Percentiles rank a stretch among this genome's conserved stretches.
These are phyloP conservation scores for Syzygium aromaticum DNA, from an alignment of 345 rosid species.

Conservation along the genomic window DNA sequence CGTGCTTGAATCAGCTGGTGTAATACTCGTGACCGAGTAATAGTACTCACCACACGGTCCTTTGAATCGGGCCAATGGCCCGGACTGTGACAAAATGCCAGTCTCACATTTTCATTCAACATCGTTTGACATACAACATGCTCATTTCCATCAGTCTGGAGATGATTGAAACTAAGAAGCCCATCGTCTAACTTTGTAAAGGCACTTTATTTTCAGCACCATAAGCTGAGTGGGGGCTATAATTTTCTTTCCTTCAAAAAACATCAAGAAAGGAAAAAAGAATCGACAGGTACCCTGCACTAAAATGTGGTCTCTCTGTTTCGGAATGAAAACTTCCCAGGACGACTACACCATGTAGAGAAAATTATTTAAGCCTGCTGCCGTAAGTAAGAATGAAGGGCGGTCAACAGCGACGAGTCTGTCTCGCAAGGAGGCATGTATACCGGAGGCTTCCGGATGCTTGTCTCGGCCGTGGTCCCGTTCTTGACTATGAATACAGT, in stretches of 20 bases:
- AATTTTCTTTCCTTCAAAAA: not conserved
- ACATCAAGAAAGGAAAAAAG: not conserved
- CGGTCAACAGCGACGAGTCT: not conserved
- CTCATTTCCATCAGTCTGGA: not conserved
- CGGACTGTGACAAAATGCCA: not conserved
- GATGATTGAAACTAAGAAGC: not conserved
- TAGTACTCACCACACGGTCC: not conserved
- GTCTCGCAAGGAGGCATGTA: slow-evolving; percentile 31
- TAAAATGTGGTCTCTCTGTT: not conserved
- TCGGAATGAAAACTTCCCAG: not conserved
- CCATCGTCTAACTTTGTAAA: not conserved
- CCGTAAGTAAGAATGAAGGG: not conserved
- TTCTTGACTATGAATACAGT: slow-evolving; percentile 23
- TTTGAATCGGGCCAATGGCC: not conserved
- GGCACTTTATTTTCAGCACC: not conserved
- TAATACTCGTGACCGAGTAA: not conserved
- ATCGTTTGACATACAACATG: not conserved
- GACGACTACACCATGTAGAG: not conserved
- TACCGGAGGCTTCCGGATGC: slow-evolving; percentile 23
- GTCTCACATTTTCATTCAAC: not conserved
- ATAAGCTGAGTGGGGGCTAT: not conserved
- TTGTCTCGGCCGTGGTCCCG: slow-evolving; percentile 5
- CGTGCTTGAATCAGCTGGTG: not conserved
- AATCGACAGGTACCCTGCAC: not conserved
- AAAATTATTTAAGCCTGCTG: not conserved